phyloP scores from a whole-genome alignment of 202 grass and related monocot species.

The Zoysia matrella region DNA sequence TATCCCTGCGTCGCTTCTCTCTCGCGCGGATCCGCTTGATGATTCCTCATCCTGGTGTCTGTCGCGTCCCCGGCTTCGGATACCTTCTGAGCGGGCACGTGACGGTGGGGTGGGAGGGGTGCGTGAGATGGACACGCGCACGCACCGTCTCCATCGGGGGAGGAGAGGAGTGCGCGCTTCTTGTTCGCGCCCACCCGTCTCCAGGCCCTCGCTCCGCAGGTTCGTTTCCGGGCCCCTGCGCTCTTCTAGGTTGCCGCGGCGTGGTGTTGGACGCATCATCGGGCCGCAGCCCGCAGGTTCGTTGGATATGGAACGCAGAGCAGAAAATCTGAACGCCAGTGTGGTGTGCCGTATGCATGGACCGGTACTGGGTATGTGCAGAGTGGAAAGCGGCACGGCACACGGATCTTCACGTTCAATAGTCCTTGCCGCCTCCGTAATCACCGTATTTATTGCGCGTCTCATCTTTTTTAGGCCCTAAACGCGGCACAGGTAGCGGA shows the following conservation, averaged over 20 bases:
- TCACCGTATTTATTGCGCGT: background rate
- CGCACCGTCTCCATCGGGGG: background rate
- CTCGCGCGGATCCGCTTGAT: background rate
- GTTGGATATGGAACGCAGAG: no score
- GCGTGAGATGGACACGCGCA: background rate
- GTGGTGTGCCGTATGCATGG: no score
- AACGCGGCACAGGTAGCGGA: background rate
- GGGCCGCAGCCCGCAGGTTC: no score
- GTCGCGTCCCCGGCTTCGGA: conserved; percentile 17
- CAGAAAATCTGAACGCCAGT: no score
- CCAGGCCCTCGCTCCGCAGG: no score
- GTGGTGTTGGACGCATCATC: no score
- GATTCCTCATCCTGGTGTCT: no score
- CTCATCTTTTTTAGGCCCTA: background rate
- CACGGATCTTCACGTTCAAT: conserved; percentile 1
- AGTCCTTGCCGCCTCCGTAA: background rate
- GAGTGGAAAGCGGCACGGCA: background rate
- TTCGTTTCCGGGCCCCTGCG: no score
- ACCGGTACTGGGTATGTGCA: background rate
- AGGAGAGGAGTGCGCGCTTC: background rate
- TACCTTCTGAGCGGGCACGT: conserved; percentile 36
- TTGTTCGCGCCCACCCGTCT: conserved; percentile 1
- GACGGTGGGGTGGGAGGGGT: conserved; percentile 3
- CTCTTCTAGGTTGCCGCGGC: no score
- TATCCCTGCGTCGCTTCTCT: background rate